phyloP scores from a whole-genome alignment of 352 stramenopile genomes.

The Globisporangium spiculum region DNA sequence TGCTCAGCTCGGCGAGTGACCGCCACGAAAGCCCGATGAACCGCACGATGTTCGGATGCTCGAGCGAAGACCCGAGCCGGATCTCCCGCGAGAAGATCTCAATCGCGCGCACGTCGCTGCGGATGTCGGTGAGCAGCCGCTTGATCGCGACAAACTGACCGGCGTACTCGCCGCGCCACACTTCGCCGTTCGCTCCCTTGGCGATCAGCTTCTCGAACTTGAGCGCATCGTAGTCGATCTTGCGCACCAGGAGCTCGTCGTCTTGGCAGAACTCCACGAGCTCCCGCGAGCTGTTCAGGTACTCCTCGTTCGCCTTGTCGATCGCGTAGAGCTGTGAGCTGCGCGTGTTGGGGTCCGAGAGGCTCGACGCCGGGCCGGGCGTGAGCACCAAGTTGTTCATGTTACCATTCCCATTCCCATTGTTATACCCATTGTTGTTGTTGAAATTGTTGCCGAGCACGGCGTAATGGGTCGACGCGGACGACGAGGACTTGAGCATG shows the following conservation, averaged over 20 bases:
- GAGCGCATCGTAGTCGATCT: constrained; percentile 39
- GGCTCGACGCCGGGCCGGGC: background rate
- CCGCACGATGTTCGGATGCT: constrained; percentile 66
- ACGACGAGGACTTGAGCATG: background rate
- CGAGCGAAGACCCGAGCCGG: constrained; percentile 37
- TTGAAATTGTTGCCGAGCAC: constrained; percentile 8
- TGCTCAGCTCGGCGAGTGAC: constrained; percentile 45
- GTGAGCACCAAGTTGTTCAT: constrained; percentile 7
- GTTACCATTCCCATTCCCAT: background rate
- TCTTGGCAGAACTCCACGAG: constrained; percentile 37
- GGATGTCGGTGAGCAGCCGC: constrained; percentile 48
- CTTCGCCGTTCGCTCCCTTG: constrained; percentile 52
- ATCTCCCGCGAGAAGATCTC: constrained; percentile 58
- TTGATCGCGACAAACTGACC: constrained; percentile 58
- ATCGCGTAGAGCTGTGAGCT: constrained; percentile 12
- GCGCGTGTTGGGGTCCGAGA: constrained; percentile 5
- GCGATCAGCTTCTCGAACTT: constrained; percentile 42
- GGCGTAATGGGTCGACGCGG: constrained; percentile 6
- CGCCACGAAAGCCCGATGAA: constrained; percentile 67
- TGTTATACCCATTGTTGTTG: background rate
- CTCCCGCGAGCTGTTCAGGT: constrained; percentile 25
- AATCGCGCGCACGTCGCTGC: constrained; percentile 33
- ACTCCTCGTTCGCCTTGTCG: constrained; percentile 14
- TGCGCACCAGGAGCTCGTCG: constrained; percentile 42
- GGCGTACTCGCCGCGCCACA: constrained; percentile 47